These are phyloP conservation scores for Trichoderma oligosporum DNA, from an alignment of 2,329 filamentous ascomycete species.

Conservation along the genomic window DNA sequence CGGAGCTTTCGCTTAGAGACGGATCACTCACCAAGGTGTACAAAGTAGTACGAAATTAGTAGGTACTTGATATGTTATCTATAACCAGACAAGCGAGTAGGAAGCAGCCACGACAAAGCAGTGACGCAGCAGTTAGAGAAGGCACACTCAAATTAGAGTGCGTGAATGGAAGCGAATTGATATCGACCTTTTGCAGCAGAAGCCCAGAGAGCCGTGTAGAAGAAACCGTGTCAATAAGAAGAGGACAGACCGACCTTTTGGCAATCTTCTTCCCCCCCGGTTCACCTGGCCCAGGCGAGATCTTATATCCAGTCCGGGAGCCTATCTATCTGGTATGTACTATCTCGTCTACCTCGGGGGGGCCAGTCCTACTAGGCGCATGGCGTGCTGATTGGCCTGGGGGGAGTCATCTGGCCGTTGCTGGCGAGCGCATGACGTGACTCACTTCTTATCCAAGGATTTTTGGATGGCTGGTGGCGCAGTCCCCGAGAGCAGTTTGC, in stretches of 20 bases:
- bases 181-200: not conserved
- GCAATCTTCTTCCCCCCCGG: not conserved
- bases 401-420: conserved; percentile 26
- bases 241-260: not conserved
- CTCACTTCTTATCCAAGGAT: conserved; percentile 21
- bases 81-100: not conserved
- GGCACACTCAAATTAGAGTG: not conserved
- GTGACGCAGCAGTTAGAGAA: conserved; percentile 1
- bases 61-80: not conserved
- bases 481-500: not conserved
- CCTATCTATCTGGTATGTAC: conserved; percentile 8
- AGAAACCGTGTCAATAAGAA: conserved; percentile 4
- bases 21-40: conserved; percentile 7
- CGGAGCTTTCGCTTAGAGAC: not conserved
- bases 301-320: conserved; percentile 11
- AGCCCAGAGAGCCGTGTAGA: conserved; percentile 15
- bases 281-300: not conserved
- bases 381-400: conserved; percentile 23
- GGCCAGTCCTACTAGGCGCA: not conserved
- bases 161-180: not conserved
- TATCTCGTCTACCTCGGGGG: not conserved
- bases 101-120: not conserved
- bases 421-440: conserved; percentile 27
- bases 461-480: conserved; percentile 16
- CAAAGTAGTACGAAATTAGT: not conserved